Evolutionary conservation across 108 stramenopile species (phyloP).

Genomic region (Mediolabrus comicus): DNA sequence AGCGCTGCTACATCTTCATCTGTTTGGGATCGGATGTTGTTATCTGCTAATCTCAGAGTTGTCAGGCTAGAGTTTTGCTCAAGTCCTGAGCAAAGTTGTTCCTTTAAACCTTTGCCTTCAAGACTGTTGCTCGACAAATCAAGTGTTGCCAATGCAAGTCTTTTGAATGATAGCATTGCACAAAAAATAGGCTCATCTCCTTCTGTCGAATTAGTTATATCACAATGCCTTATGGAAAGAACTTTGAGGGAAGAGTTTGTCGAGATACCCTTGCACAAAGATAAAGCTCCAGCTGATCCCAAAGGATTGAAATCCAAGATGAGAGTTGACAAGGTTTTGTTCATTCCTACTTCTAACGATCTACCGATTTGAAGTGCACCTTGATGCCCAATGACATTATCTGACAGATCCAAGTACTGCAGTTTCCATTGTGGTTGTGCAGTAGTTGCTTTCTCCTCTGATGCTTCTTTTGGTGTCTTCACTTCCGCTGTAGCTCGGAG

Average conservation of each 20-base stretch:
- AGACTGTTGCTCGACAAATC: constrained; percentile 48
- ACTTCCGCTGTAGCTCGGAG: constrained; percentile 40
- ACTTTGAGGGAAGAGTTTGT: constrained; percentile 59
- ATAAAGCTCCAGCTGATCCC: constrained; percentile 37
- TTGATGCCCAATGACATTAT: constrained; percentile 40
- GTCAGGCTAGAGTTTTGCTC: constrained; percentile 31
- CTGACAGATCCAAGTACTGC: constrained; percentile 48
- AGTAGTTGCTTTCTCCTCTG: not conserved
- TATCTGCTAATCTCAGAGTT: constrained; percentile 47
- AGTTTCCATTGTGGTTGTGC: constrained; percentile 38
- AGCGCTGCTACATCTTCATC: constrained; percentile 38
- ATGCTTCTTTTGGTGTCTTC: constrained; percentile 4
- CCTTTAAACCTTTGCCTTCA: constrained; percentile 34
- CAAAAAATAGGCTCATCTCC: constrained; percentile 42
- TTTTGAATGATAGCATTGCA: constrained; percentile 46
- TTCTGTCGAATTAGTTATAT: constrained; percentile 26
- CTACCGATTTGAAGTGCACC: constrained; percentile 53
- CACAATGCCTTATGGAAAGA: constrained; percentile 50
- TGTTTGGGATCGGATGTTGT: constrained; percentile 28
- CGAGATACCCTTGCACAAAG: constrained; percentile 56
- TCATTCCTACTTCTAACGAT: constrained; percentile 44
- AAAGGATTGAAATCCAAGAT: constrained; percentile 60
- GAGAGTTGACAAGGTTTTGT: constrained; percentile 44
- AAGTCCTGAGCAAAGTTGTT: constrained; percentile 43
- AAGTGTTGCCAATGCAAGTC: constrained; percentile 26